These are phyloP conservation scores for Paramecium sexaurelia DNA, from an alignment of 73 alveolate genomes.

Conservation along the genomic window DNA sequence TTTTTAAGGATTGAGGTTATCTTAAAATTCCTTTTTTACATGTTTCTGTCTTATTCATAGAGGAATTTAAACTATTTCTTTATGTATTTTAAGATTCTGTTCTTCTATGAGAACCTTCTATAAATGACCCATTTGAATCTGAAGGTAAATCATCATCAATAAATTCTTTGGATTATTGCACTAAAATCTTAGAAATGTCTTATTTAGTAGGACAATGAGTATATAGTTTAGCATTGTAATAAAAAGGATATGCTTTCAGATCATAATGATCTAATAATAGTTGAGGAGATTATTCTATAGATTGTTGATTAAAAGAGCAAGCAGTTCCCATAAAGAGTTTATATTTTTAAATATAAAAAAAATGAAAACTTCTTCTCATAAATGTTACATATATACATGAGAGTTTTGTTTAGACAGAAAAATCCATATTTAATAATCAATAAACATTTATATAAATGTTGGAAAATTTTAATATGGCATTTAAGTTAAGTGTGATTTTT, in stretches of 20 bases:
- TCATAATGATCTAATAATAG: not conserved
- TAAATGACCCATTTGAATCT: not conserved
- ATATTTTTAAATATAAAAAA: not conserved
- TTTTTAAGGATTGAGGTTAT: not conserved
- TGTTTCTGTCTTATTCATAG: not conserved
- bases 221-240: not conserved
- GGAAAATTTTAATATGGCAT: no score
- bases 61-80: not conserved
- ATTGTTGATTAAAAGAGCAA: not conserved
- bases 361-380: not conserved
- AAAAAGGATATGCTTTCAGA: not conserved
- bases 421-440: not conserved
- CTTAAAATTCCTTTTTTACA: not conserved
- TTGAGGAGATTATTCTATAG: constrained; percentile 2
- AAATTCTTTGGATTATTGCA: not conserved
- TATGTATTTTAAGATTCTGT: not conserved
- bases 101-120: not conserved
- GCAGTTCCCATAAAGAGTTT: constrained; percentile 18
- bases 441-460: not conserved
- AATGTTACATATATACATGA: not conserved
- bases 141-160: not conserved
- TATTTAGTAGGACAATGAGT: not conserved
- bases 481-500: no score
- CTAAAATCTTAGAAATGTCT: not conserved
- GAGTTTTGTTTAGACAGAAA: not conserved